Base-by-base conservation (phyloP, 176 grass and related monocot species). In the Leersia perrieri region DNA sequence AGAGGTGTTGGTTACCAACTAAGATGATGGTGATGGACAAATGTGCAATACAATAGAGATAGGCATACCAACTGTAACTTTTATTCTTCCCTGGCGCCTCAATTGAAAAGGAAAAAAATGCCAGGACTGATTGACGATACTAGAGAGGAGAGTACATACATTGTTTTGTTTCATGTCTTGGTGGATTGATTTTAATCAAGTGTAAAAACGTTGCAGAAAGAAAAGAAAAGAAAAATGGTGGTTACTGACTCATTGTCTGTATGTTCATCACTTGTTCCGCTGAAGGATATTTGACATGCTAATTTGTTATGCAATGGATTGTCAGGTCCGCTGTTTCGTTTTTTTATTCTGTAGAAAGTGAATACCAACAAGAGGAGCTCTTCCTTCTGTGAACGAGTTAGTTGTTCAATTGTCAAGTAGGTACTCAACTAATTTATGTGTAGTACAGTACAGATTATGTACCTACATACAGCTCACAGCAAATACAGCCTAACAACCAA, bases 71-170 rank as follows among this genome's bases (percentile, higher is more conserved):
- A 53, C 49, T 51, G 36, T 33, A 75, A 39, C 27, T 72, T 82
- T 63, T 33, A 63, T 86, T 87, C 29, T 38, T 74, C 75, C 82
- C 85, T 88, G 85, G 74, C 72, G 73, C 55, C 70, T 36, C 32
- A 77, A 83, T 67, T 68, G 63, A 72, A 53, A 53, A 53, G 49
- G 49, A 20, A 22, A 68, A 4, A 49, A 25, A 55, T 39, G 51
- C 57, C 73, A 65, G 87, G 81, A 61, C 49, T 45, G 49, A 67
- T 49, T 60, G n/a, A n/a, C n/a, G n/a, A 78, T 69, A 71, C 61
- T 7, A 11, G 20, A 30, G 47, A 51, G 44, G 44, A 20, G 47
- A 53, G 5, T 0, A 18, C 4, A 6, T 18, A 20, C 45, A 53
- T 18, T 65, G 5, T 41, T 32, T 31, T 80, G 34, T 58, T 34